Evolutionary conservation across 192 early-diverging fungal species (phyloP), one percentile per base, ranked within the genome.

Genomic region (Obelidium mucronatum): DNA sequence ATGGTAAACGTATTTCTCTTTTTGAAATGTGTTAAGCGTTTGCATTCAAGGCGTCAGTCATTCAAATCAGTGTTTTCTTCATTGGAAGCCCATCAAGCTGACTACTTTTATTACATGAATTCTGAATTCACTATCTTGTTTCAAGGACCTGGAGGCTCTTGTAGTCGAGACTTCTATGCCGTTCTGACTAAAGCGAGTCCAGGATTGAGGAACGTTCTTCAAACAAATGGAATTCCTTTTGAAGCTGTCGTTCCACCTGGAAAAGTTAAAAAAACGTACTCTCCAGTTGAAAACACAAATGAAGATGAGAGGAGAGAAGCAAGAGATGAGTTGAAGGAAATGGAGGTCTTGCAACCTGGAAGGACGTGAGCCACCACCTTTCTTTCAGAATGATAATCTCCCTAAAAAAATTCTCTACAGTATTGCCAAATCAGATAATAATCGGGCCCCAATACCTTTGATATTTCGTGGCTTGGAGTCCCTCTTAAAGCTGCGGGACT

Each of bases 21-120:
- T 66, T n/a, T 1, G 22, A 26, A 2, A 30, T 66, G 19, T 31
- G 31, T 15, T 66, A 11, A 24, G 64, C 13, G 13, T 52, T 52
- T 35, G 19, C n/a, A n/a, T n/a, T 13, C 69, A 6, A 72, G 69
- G 69, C 31, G 55, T 2, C 69, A 72, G 34, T 72, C 69, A 26
- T 72, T 72, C 69, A 72, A 72, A 58, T 72, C 69, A 11, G 22
- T 72, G 2, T 72, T 54, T 30, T 51, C 69, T 22, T 72, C 69
- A 2, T 51, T 72, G 31, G 2, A 35, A 37, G 8, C 19, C 6
- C n/a, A 36, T 8, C 51, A 72, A 26, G 13, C 54, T 8, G 69
- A 72, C 22, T 36, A 40, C 40, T 72, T 72, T 42, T 72, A 72
- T 31, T 72, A 72, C 36, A 72, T 72, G 53, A 72, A 72, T 19